Evolutionary conservation across 805 yeast genomes (phyloP).

Genomic region (Barnettozyma populi): DNA sequence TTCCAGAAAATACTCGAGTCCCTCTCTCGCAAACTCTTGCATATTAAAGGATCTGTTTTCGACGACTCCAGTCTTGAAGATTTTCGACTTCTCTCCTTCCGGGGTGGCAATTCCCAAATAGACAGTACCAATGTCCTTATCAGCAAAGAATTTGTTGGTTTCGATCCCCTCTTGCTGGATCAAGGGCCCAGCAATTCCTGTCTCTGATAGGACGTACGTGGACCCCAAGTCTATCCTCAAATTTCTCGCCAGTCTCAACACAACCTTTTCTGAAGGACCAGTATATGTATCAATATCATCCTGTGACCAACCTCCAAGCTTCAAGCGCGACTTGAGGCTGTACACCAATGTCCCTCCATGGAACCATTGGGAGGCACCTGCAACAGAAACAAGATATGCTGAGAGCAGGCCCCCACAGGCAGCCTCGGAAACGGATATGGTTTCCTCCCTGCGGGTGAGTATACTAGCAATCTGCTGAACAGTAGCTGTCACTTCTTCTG

Average conservation of each 20-base stretch:
- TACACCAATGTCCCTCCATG: constrained; percentile 82
- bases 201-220: constrained; percentile 75
- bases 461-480: constrained; percentile 55
- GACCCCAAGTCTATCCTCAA: constrained; percentile 76
- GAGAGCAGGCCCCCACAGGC: constrained; percentile 88
- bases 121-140: constrained; percentile 55
- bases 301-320: constrained; percentile 73
- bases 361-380: constrained; percentile 80
- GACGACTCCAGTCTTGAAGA: constrained; percentile 37
- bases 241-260: constrained; percentile 69
- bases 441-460: constrained; percentile 47
- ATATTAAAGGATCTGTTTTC: constrained; percentile 60
- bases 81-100: constrained; percentile 42
- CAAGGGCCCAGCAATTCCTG: constrained; percentile 82
- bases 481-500: constrained; percentile 42
- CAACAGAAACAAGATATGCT: constrained; percentile 73
- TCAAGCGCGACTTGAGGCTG: constrained; percentile 67
- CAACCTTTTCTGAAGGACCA: constrained; percentile 78
- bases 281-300: constrained; percentile 67
- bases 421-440: constrained; percentile 78
- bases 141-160: constrained; percentile 20
- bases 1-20: constrained; percentile 54
- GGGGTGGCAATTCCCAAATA: constrained; percentile 71
- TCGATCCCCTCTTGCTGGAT: constrained; percentile 33
- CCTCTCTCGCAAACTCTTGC: constrained; percentile 67